These are phyloP conservation scores for Dendrocalamus sinicus DNA, from an alignment of 176 grass and related monocot species.

Conservation along the genomic window DNA sequence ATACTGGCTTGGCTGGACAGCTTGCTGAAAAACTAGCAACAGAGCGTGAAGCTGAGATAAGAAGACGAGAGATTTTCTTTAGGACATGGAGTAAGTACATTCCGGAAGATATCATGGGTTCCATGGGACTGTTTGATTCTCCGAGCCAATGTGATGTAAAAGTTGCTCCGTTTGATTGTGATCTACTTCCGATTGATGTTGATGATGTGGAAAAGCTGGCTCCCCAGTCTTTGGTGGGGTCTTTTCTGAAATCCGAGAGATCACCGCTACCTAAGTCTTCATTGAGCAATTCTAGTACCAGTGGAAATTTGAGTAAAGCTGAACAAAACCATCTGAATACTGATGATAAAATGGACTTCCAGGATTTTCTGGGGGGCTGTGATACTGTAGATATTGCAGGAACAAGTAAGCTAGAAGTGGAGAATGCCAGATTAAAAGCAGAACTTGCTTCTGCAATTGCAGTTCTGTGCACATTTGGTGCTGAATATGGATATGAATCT, in stretches of 20 bases:
- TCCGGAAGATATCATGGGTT: slow-evolving; percentile 72
- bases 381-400: slow-evolving; percentile 81
- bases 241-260: slow-evolving; percentile 63
- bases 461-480: slow-evolving; percentile 62
- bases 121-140: slow-evolving; percentile 87
- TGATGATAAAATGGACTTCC: slow-evolving; percentile 70
- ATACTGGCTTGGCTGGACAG: slow-evolving; percentile 89
- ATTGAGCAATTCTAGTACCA: slow-evolving; percentile 45
- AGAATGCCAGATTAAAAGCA: slow-evolving; percentile 90
- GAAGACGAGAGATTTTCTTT: slow-evolving; percentile 76
- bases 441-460: slow-evolving; percentile 95
- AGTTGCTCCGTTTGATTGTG: slow-evolving; percentile 75
- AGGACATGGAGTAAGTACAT: slow-evolving; percentile 83
- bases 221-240: slow-evolving; percentile 66
- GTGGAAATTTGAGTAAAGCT: slow-evolving; percentile 51
- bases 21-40: slow-evolving; percentile 79
- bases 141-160: slow-evolving; percentile 87
- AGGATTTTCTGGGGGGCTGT: slow-evolving; percentile 61
- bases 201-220: slow-evolving; percentile 77
- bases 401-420: slow-evolving; percentile 91
- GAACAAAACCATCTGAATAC: slow-evolving; percentile 52
- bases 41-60: slow-evolving; percentile 80
- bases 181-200: slow-evolving; percentile 84
- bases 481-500: slow-evolving; percentile 69
- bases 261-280: slow-evolving; percentile 50